phyloP scores from a whole-genome alignment of 495 filamentous ascomycete species.

The Aspergillus asperescens region DNA sequence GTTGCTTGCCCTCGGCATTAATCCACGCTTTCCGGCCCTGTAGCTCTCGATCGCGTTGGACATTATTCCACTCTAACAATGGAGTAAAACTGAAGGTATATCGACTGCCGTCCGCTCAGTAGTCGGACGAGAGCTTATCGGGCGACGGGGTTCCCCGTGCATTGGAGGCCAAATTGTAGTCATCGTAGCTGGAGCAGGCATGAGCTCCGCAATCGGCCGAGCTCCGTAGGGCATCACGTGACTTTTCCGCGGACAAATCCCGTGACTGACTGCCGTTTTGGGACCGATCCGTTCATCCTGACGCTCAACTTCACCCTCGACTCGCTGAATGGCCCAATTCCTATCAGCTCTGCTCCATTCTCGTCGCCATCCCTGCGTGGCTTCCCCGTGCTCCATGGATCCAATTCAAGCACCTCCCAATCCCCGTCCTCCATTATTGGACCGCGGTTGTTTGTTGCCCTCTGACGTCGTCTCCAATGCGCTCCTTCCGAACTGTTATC shows the following conservation, averaged over 20 bases:
- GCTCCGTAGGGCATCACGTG: neutral
- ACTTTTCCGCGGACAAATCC: slow-evolving; percentile 36
- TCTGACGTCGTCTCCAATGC: slow-evolving; percentile 31
- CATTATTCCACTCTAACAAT: too few relatives aligned
- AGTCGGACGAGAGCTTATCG: slow-evolving; percentile 10
- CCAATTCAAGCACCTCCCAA: neutral
- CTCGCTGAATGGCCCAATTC: slow-evolving; percentile 7
- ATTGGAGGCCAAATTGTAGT: too few relatives aligned
- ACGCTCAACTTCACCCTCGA: neutral
- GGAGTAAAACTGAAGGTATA: too few relatives aligned
- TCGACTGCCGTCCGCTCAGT: too few relatives aligned
- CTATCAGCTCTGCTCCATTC: slow-evolving; percentile 9
- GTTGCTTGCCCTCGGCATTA: slow-evolving; percentile 15
- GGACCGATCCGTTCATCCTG: slow-evolving; percentile 16
- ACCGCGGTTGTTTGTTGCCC: slow-evolving; percentile 30
- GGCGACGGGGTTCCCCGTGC: slow-evolving; percentile 5
- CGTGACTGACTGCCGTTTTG: slow-evolving; percentile 6
- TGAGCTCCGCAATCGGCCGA: slow-evolving; percentile 31
- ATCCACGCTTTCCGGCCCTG: too few relatives aligned
- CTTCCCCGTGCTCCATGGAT: slow-evolving; percentile 4
- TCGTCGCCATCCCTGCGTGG: too few relatives aligned
- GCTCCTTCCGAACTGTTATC: slow-evolving; percentile 25
- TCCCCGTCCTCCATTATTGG: slow-evolving; percentile 12
- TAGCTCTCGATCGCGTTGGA: too few relatives aligned
- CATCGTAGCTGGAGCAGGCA: neutral